Evolutionary conservation across 768 basidiomycete species (phyloP).

Genomic region (Russula dissimulans): DNA sequence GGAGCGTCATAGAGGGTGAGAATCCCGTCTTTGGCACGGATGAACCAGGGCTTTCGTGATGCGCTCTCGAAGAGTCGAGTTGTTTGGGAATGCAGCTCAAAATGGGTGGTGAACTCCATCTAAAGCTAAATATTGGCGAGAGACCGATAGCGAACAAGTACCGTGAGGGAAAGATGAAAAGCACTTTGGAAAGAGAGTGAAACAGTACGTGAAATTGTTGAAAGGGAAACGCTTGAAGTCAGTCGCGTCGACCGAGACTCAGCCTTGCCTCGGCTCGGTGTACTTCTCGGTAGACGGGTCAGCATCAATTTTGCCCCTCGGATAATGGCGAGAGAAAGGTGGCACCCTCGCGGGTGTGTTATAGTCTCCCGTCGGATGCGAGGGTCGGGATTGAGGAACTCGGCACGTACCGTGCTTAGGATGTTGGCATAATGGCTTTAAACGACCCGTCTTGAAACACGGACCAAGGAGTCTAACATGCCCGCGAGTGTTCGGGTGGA

Average conservation of each 20-base stretch:
- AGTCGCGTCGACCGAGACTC: conserved; percentile 49
- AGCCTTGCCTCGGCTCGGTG: conserved; percentile 45
- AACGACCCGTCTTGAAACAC: conserved; percentile 78
- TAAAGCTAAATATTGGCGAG: conserved; percentile 77
- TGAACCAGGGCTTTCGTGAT: conserved; percentile 50
- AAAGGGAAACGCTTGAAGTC: conserved; percentile 71
- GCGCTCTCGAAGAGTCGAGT: conserved; percentile 72
- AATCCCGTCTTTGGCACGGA: conserved; percentile 57
- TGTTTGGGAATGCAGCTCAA: conserved; percentile 82
- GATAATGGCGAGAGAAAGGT: conserved; percentile 54
- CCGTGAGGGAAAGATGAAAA: conserved; percentile 79
- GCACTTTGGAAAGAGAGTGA: conserved; percentile 75
- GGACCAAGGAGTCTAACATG: conserved; percentile 84
- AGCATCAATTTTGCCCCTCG: conserved; percentile 55
- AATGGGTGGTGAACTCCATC: conserved; percentile 78
- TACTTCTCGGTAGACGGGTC: conserved; percentile 50
- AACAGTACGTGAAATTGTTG: conserved; percentile 77
- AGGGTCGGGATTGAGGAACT: conserved; percentile 51
- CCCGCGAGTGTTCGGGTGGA: conserved; percentile 70
- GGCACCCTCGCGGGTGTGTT: conserved; percentile 55
- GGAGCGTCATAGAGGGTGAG: conserved; percentile 73
- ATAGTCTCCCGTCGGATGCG: conserved; percentile 50
- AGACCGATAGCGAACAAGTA: conserved; percentile 81
- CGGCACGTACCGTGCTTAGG: conserved; percentile 58
- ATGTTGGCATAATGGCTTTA: conserved; percentile 73